Conservation (phyloP, 371 early-diverging fungal species). For the Coemansia sp. region DNA sequence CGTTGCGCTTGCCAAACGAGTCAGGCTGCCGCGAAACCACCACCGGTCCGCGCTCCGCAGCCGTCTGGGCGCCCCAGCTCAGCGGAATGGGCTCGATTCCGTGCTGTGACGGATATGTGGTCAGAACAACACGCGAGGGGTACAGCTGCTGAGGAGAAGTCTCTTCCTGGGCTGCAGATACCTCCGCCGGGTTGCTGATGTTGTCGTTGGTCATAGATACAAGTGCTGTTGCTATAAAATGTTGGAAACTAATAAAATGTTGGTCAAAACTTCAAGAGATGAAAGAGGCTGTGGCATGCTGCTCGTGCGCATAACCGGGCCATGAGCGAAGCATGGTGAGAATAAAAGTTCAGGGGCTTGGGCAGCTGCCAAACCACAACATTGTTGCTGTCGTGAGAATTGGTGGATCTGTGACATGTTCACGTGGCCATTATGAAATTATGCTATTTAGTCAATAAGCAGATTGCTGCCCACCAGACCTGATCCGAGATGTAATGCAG, state of each 20-base stretch:
- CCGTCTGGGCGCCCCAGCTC: slow-evolving; percentile 77
- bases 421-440: slow-evolving; percentile 2
- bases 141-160: slow-evolving; percentile 35
- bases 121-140: slow-evolving; percentile 57
- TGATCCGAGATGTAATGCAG: no score
- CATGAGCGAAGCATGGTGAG: background rate
- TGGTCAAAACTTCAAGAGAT: background rate
- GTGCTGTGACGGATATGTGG: slow-evolving; percentile 82
- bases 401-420: background rate
- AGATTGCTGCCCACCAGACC: no score
- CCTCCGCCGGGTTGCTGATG: background rate
- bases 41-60: slow-evolving; percentile 81
- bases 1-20: slow-evolving; percentile 76
- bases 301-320: no score
- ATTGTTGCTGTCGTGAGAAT: background rate
- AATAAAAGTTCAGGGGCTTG: background rate
- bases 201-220: slow-evolving; percentile 5
- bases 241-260: background rate
- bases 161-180: background rate
- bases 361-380: background rate
- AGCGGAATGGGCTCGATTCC: slow-evolving; percentile 82
- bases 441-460: no score
- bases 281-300: background rate
- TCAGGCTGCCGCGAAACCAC: slow-evolving; percentile 79
- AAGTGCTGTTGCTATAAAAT: background rate